phyloP scores from a whole-genome alignment of 345 rosid genomes.

The Eucalyptus lansdowneana region DNA sequence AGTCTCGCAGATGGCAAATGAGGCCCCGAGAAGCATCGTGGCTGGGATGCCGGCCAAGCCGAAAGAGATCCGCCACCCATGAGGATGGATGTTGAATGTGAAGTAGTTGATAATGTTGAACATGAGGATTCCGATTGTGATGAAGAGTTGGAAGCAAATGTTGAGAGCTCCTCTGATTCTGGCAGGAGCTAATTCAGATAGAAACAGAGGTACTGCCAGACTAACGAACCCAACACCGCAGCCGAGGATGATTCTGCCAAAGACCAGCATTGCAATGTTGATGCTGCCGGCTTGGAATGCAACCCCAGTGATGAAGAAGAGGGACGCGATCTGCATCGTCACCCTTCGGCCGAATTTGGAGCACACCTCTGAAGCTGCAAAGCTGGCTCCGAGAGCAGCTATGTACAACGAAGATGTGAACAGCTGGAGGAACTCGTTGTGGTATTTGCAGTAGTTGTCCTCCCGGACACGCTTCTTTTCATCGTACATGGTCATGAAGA shows the following conservation, averaged over 20 bases:
- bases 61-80: not conserved
- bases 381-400: slow-evolving; percentile 3
- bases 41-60: not conserved
- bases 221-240: slow-evolving; percentile 11
- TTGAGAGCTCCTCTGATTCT: not conserved
- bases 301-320: not conserved
- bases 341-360: not conserved
- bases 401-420: slow-evolving; percentile 10
- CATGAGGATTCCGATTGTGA: not conserved
- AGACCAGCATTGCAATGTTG: not conserved
- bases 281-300: not conserved
- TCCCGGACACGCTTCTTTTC: not conserved
- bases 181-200: not conserved
- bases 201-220: not conserved
- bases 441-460: slow-evolving; percentile 13
- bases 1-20: not conserved
- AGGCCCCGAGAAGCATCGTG: not conserved
- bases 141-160: not conserved
- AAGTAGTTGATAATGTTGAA: not conserved
- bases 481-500: not conserved
- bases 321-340: slow-evolving; percentile 1
- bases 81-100: not conserved
- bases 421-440: slow-evolving; percentile 3
- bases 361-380: slow-evolving; percentile 4
- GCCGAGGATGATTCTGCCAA: slow-evolving; percentile 10